A percentile compares a stretch with the other conserved stretches of the same genome.
Conservation (phyloP, 192 early-diverging fungal species). For the Entomortierella lignicola region DNA sequence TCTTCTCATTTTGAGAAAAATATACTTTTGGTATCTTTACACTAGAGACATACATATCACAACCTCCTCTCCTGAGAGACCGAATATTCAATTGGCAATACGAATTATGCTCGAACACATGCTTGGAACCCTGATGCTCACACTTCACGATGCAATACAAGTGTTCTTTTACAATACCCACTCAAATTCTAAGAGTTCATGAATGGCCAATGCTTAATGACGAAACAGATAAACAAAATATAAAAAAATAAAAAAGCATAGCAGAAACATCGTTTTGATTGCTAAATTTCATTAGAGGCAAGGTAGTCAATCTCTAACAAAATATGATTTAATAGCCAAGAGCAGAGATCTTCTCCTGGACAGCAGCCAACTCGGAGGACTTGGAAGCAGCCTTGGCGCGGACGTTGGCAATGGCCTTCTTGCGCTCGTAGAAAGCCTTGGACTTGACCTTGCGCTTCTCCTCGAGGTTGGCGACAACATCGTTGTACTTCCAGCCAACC, state of each 20-base stretch:
- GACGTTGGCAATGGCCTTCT: conserved; percentile 81
- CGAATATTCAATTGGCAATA: no score
- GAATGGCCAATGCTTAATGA: no score
- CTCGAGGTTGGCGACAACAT: conserved; percentile 95
- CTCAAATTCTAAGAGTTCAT: no score
- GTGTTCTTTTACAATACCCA: no score
- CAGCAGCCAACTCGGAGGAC: conserved; percentile 61
- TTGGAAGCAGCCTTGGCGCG: conserved; percentile 66
- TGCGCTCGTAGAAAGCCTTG: conserved; percentile 93
- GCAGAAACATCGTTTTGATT: not conserved
- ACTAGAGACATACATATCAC: no score
- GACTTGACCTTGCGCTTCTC: conserved; percentile 98
- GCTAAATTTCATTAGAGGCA: conserved; percentile 21
- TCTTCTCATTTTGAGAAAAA: no score
- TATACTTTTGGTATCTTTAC: no score
- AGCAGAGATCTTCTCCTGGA: conserved; percentile 71
- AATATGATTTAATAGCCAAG: conserved; percentile 66
- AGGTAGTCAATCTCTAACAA: not conserved
- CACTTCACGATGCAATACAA: no score
- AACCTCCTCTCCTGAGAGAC: no score
- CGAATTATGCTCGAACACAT: no score
- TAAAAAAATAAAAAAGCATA: not conserved
- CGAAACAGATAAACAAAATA: not conserved
- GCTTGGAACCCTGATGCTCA: no score
- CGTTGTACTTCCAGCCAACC: conserved; percentile 99